Percentiles rank a stretch among this genome's conserved stretches.
Evolutionary conservation across 2,329 filamentous ascomycete genomes (phyloP).

Genomic region (Apiospora rasikravindrae): DNA sequence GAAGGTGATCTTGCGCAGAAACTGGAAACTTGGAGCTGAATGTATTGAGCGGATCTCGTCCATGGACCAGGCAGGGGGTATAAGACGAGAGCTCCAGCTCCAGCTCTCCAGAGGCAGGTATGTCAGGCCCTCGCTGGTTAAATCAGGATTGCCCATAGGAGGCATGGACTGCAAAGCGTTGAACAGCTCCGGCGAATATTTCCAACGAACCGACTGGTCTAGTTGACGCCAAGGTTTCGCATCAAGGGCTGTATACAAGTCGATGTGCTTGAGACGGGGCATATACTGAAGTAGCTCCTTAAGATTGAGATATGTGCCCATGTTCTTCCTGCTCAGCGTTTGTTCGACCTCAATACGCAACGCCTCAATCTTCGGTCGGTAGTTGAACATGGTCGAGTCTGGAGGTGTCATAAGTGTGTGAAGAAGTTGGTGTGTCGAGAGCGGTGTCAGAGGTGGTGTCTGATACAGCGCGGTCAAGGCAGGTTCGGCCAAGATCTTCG

Average conservation of each 20-base stretch:
- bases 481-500: constrained; percentile 71
- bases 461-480: constrained; percentile 76
- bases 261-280: constrained; percentile 70
- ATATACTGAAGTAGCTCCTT: constrained; percentile 65
- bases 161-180: constrained; percentile 59
- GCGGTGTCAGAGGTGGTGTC: constrained; percentile 65
- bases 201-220: constrained; percentile 67
- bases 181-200: constrained; percentile 71
- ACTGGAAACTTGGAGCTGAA: constrained; percentile 58
- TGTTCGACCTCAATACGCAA: constrained; percentile 71
- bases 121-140: constrained; percentile 38
- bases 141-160: constrained; percentile 46
- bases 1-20: constrained; percentile 61
- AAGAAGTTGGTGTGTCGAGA: constrained; percentile 47
- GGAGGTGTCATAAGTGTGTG: constrained; percentile 44
- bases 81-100: constrained; percentile 65
- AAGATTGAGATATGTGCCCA: constrained; percentile 51
- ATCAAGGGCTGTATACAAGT: constrained; percentile 75
- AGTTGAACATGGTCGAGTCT: constrained; percentile 61
- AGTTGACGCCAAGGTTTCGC: constrained; percentile 68
- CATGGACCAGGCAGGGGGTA: constrained; percentile 51
- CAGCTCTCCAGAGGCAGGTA: constrained; percentile 55
- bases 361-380: constrained; percentile 72
- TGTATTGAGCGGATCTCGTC: constrained; percentile 60
- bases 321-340: constrained; percentile 32